phyloP scores from a whole-genome alignment of 139 green algal species.

The Deuterostichococcus epilithicus region DNA sequence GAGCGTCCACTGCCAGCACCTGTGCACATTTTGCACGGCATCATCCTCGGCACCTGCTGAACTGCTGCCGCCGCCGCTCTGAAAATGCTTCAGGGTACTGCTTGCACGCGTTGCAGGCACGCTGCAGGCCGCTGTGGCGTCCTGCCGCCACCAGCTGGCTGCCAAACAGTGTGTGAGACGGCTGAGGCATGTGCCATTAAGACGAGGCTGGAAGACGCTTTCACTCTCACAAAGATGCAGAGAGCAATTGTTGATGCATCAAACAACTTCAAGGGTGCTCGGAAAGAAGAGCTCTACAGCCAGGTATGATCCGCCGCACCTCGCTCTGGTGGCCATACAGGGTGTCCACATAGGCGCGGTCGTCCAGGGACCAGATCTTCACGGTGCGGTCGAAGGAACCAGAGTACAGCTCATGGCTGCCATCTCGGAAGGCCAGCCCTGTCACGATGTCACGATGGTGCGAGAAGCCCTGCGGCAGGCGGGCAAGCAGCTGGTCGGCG shows the following conservation, averaged over 20 bases:
- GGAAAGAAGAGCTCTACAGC: neutral
- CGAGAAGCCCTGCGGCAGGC: slow-evolving; percentile 39
- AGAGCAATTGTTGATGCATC: no score
- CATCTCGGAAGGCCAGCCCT: slow-evolving; percentile 77
- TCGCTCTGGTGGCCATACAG: slow-evolving; percentile 83
- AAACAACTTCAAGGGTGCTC: neutral
- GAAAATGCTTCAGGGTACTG: no score
- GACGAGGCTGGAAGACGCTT: no score
- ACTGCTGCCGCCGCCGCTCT: no score
- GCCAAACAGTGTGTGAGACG: no score
- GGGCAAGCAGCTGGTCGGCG: no score
- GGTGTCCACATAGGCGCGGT: slow-evolving; percentile 93
- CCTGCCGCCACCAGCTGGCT: no score
- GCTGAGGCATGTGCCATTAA: no score
- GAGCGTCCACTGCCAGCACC: slow-evolving; percentile 68
- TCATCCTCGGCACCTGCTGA: no score
- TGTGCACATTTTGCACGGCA: slow-evolving; percentile 13
- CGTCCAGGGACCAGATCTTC: slow-evolving; percentile 92
- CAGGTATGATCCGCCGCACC: neutral
- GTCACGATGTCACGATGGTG: slow-evolving; percentile 73
- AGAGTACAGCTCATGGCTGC: slow-evolving; percentile 77
- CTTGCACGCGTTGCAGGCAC: no score
- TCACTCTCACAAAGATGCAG: no score
- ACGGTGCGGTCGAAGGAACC: slow-evolving; percentile 70
- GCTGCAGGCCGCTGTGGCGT: no score